phyloP scores from a whole-genome alignment of 2,329 filamentous ascomycete species.

The Xylaria sp. region DNA sequence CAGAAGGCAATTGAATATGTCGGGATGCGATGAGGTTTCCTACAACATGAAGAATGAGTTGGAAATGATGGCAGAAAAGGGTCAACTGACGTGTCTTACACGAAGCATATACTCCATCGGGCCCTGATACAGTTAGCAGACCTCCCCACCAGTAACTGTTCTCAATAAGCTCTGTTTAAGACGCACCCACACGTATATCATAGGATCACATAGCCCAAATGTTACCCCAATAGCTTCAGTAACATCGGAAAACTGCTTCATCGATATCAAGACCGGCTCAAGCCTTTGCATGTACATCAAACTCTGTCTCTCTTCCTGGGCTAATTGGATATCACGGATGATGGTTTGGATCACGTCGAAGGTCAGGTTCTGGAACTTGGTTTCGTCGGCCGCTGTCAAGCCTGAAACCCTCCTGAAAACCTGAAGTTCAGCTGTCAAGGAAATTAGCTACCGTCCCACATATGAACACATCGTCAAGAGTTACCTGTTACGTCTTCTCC shows the following conservation, averaged over 20 bases:
- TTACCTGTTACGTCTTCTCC: constrained; percentile 12
- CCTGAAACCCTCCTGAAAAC: constrained; percentile 14
- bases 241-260: constrained; percentile 52
- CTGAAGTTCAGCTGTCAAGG: background rate
- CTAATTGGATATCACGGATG: constrained; percentile 46
- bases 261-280: constrained; percentile 48
- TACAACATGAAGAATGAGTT: background rate
- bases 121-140: constrained; percentile 39
- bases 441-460: background rate
- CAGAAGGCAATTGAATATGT: constrained; percentile 51
- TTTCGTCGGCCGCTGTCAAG: constrained; percentile 8
- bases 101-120: constrained; percentile 52
- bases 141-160: background rate
- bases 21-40: constrained; percentile 36
- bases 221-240: constrained; percentile 48
- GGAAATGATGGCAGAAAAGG: background rate
- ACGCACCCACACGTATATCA: constrained; percentile 50
- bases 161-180: background rate
- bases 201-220: constrained; percentile 45
- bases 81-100: constrained; percentile 32
- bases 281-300: constrained; percentile 47
- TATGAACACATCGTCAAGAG: background rate
- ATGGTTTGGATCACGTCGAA: constrained; percentile 37
- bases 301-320: constrained; percentile 42
- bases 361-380: constrained; percentile 19